A percentile compares a stretch with the other conserved stretches of the same genome.
phyloP scores from a whole-genome alignment of 2,329 filamentous ascomycete genomes.

The Neobulgaria alba region DNA sequence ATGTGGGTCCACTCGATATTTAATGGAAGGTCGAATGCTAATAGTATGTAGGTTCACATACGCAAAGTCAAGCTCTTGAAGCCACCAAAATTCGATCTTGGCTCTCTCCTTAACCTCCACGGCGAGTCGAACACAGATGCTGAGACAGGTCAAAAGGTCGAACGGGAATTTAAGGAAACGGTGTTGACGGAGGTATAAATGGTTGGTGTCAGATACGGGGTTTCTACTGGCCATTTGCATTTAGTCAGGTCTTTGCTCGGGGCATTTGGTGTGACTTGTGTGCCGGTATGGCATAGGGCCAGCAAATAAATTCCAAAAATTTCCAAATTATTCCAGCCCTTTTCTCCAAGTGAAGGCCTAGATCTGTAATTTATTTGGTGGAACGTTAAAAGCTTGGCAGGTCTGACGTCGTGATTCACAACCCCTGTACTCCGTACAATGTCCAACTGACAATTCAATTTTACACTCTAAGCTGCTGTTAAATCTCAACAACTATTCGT shows the following conservation, averaged over 20 bases:
- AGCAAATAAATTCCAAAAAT: constrained; percentile 26
- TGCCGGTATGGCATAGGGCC: constrained; percentile 27
- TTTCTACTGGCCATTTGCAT: constrained; percentile 29
- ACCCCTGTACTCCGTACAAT: constrained; percentile 1
- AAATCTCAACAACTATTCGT: constrained; percentile 2
- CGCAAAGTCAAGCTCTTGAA: constrained; percentile 99
- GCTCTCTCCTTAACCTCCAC: constrained; percentile 90
- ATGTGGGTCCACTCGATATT: constrained; percentile 51
- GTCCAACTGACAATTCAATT: not conserved
- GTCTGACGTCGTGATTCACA: constrained; percentile 15
- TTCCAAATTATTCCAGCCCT: constrained; percentile 17
- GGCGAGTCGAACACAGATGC: constrained; percentile 92
- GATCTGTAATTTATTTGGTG: no score
- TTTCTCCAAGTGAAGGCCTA: constrained; percentile 5
- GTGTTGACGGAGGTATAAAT: constrained; percentile 89
- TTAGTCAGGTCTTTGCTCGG: constrained; percentile 29
- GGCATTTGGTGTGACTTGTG: constrained; percentile 29
- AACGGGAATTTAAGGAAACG: constrained; percentile 98
- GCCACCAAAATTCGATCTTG: constrained; percentile 97
- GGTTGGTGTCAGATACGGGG: constrained; percentile 17
- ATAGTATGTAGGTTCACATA: constrained; percentile 74
- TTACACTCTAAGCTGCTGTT: not conserved
- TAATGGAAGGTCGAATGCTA: constrained; percentile 9
- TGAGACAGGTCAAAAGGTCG: constrained; percentile 97
- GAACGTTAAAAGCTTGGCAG: no score